Evolutionary conservation across 345 rosid species (phyloP), one percentile per base, ranked within the genome.

Genomic region (Limnanthes douglasii): DNA sequence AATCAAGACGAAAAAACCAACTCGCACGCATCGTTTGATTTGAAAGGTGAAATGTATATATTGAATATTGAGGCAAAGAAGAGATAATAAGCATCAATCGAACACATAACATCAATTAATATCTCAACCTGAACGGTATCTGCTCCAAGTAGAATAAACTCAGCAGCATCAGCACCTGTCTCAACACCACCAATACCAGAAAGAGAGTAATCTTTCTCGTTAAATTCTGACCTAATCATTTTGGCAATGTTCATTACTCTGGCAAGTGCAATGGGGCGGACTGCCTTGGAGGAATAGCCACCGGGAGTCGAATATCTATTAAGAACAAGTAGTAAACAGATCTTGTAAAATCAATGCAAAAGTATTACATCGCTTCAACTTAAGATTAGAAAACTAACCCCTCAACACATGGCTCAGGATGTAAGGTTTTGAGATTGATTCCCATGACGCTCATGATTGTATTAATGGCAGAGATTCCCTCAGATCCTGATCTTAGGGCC

Each of bases 401-500:
- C 59, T 90, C 94, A 15, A 90, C 98, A 47, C 96, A 80, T 30
- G 98, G 96, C 70, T 90, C 94, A 5, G 96, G 98, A 31, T 69
- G 86, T 45, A 84, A 46, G 8, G 92, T 74, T 30, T 72, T 65
- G 34, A 90, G 77, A 64, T 69, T 64, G 54, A 84, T 75, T 53
- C 98, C 98, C 96, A 84, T 90, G 14, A 90, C 85, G 17, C 98
- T 90, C 96, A 77, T 77, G 65, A 90, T 84, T 11, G 96, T 90
- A 50, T 90, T 84, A 21, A 90, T 84, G 22, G 94, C 95, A 64
- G 98, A 4, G 21, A 90, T 21, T 15, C 98, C 94, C 54, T 90
- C 94, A 24, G 92, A 74, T 25, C 95, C 95, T 10, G 88, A 59
- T 29, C 42, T 74, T 21, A 84, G 61, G 31, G 98, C 62, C 54